phyloP scores from a whole-genome alignment of 2,329 filamentous ascomycete species.

The Monosporascus sp. region DNA sequence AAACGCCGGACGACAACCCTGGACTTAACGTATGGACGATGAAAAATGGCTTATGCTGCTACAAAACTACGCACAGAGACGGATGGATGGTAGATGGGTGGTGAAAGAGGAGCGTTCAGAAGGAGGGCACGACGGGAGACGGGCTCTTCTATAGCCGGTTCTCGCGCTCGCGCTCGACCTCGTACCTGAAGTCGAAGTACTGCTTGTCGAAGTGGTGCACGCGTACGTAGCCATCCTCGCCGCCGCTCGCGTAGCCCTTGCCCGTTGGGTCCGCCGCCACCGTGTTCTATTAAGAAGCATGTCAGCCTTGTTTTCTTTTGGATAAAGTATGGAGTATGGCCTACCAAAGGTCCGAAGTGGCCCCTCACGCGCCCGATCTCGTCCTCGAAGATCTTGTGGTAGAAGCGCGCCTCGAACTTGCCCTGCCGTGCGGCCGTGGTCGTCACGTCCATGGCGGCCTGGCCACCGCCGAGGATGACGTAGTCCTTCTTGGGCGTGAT shows the following conservation, averaged over 20 bases:
- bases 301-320: not conserved
- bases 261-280: slow-evolving; percentile 90
- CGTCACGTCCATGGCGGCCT: slow-evolving; percentile 98
- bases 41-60: too few relatives aligned
- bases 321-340: slow-evolving; percentile 9
- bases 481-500: slow-evolving; percentile 96
- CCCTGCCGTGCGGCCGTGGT: slow-evolving; percentile 90
- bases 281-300: slow-evolving; percentile 57
- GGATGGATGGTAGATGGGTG: too few relatives aligned
- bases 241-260: slow-evolving; percentile 88
- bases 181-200: slow-evolving; percentile 98
- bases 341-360: slow-evolving; percentile 82
- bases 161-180: slow-evolving; percentile 83
- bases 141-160: slow-evolving; percentile 24
- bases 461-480: slow-evolving; percentile 94
- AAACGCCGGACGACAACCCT: too few relatives aligned
- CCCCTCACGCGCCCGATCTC: slow-evolving; percentile 96
- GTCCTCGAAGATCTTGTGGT: slow-evolving; percentile 99
- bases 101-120: not conserved
- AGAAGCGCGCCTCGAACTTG: slow-evolving; percentile 99
- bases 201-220: slow-evolving; percentile 98
- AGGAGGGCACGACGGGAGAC: not conserved
- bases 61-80: too few relatives aligned
- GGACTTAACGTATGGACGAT: too few relatives aligned
- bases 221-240: slow-evolving; percentile 97